Evolutionary conservation across 2,329 filamentous ascomycete genomes (phyloP), one percentile per base, ranked within the genome.

Genomic region (Beauveria rudraprayagi): DNA sequence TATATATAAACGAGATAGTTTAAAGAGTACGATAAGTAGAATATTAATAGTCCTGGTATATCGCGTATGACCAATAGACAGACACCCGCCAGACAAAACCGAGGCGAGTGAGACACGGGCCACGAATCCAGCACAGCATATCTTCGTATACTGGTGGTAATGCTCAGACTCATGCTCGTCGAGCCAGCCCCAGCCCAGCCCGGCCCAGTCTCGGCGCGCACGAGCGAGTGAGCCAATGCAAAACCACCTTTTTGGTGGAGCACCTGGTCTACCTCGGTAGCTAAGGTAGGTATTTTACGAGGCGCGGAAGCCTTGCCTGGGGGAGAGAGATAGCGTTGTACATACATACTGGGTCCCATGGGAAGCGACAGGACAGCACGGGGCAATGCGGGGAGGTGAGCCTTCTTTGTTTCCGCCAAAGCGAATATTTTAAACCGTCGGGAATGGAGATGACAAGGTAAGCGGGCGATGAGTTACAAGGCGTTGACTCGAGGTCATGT

Each of bases 21-120:
- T 30, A 3, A 30, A 9, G 8, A 30, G 8, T 8, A 8, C 8
- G 28, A 30, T 24, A 16, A 26, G 37, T n/a, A 54, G 6, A 8
- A 28, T n/a, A 26, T 28, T 28, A 7, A 28, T 28, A 28, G 8
- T 28, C 26, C 26, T 28, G 26, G 24, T 24, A 8, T 28, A 28
- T 28, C 8, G 8, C 10, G 26, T 14, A 22, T 8, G n/a, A 11
- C 17, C 30, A 28, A 53, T 53, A 53, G 16, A 22, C 4, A 1
- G 50, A 53, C 52, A 11, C 37, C 37, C 37, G 9, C 17, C 41
- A 11, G 48, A 44, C 17, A n/a, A 46, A 57, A 34, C 54, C 24
- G 54, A 57, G 44, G 44, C 30, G 43, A 48, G 44, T 44, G 24
- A 55, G 53, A 55, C 53, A 46, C 53, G 53, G 53, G 24, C 40